These are phyloP conservation scores for Colletotrichum sidae DNA, from an alignment of 2,329 filamentous ascomycete species.

Conservation along the genomic window DNA sequence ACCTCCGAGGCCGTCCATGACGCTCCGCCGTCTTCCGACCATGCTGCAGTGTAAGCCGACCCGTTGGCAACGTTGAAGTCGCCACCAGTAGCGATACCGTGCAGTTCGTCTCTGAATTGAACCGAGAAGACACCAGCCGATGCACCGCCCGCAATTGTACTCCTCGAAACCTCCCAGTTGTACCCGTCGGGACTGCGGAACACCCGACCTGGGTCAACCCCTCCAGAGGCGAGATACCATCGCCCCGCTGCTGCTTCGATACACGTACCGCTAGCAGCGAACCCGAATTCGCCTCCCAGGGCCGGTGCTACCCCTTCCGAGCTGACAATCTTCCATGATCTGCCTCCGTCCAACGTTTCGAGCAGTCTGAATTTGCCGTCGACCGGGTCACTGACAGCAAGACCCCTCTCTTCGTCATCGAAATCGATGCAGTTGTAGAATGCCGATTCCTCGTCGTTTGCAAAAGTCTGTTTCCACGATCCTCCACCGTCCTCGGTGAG, in stretches of 20 bases:
- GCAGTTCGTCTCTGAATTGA: slow-evolving; percentile 43
- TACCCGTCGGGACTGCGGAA: slow-evolving; percentile 43
- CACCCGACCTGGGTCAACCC: slow-evolving; percentile 44
- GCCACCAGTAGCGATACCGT: slow-evolving; percentile 47
- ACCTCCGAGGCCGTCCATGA: slow-evolving; percentile 43
- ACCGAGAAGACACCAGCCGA: slow-evolving; percentile 48
- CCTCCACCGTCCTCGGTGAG: slow-evolving; percentile 43
- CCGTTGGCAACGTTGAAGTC: slow-evolving; percentile 44
- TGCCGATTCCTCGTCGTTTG: slow-evolving; percentile 43
- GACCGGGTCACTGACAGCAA: slow-evolving; percentile 49
- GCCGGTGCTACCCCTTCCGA: slow-evolving; percentile 42
- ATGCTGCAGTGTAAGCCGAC: slow-evolving; percentile 42
- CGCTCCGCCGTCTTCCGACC: slow-evolving; percentile 45
- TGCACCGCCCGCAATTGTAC: slow-evolving; percentile 42
- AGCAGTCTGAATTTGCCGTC: slow-evolving; percentile 47
- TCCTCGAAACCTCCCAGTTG: slow-evolving; percentile 43
- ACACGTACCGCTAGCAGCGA: slow-evolving; percentile 50
- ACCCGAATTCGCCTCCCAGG: slow-evolving; percentile 44
- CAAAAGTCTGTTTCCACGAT: slow-evolving; percentile 44
- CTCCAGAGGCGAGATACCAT: slow-evolving; percentile 46
- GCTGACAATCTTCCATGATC: slow-evolving; percentile 43
- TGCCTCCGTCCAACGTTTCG: slow-evolving; percentile 46
- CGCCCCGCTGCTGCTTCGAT: slow-evolving; percentile 43
- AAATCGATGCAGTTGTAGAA: slow-evolving; percentile 51
- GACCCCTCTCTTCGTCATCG: slow-evolving; percentile 38